These are phyloP conservation scores for Russula abietina DNA, from an alignment of 768 basidiomycete genomes.

Conservation along the genomic window DNA sequence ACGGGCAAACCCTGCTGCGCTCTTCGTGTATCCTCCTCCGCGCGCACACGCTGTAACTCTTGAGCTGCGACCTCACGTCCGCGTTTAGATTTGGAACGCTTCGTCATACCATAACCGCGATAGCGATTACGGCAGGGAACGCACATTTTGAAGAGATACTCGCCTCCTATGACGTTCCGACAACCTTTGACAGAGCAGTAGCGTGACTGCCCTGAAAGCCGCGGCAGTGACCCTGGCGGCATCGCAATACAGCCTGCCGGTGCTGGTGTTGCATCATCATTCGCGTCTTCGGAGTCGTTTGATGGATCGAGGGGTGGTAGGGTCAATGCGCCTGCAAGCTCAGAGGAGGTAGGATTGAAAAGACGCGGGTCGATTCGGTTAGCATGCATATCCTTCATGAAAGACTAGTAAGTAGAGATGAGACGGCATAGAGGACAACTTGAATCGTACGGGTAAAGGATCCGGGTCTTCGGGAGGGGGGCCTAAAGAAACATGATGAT, in stretches of 20 bases:
- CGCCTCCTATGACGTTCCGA: constrained; percentile 40
- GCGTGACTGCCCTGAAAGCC: constrained; percentile 29
- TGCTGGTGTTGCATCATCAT: background rate
- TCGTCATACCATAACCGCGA: constrained; percentile 48
- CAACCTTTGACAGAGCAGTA: constrained; percentile 53
- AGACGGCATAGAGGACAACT: background rate
- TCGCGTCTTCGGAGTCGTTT: background rate
- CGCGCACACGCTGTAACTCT: constrained; percentile 36
- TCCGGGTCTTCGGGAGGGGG: constrained; percentile 13
- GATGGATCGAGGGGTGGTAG: constrained; percentile 29
- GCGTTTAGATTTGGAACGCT: constrained; percentile 48
- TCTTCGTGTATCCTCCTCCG: constrained; percentile 37
- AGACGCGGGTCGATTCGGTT: constrained; percentile 31
- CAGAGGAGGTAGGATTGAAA: constrained; percentile 36
- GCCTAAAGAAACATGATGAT: constrained; percentile 17
- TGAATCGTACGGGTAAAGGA: constrained; percentile 4
- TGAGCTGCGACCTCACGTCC: constrained; percentile 40
- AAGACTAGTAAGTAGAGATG: background rate
- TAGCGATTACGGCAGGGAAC: constrained; percentile 43
- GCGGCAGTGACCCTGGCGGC: background rate
- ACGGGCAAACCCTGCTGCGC: constrained; percentile 36
- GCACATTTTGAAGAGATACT: constrained; percentile 29
- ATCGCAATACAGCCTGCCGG: background rate
- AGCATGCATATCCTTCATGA: constrained; percentile 16
- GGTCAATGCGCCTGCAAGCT: constrained; percentile 45